A percentile compares a stretch with the other conserved stretches of the same genome.
These are phyloP conservation scores for Xylariaceae sp. DNA, from an alignment of 2,329 filamentous ascomycete species.

Conservation along the genomic window DNA sequence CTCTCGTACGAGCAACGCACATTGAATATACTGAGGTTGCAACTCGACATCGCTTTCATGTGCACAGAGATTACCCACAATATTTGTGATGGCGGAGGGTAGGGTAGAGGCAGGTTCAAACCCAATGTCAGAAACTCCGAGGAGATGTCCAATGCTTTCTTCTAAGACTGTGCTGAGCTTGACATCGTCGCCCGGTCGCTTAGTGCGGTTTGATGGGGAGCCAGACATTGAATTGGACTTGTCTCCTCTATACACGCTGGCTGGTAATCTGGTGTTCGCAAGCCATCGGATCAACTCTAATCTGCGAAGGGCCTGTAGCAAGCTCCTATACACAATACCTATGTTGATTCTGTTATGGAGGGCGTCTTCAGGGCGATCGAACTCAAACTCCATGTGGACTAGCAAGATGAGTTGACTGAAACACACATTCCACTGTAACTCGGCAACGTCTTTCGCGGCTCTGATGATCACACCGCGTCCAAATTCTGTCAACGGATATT, in stretches of 20 bases:
- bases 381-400: constrained; percentile 80
- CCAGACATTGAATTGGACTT: constrained; percentile 34
- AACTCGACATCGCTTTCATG: constrained; percentile 63
- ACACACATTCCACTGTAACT: constrained; percentile 68
- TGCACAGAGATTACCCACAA: constrained; percentile 63
- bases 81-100: constrained; percentile 58
- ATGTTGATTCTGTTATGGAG: constrained; percentile 60
- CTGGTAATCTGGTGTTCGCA: constrained; percentile 52
- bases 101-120: constrained; percentile 34
- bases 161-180: constrained; percentile 57
- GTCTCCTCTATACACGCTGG: constrained; percentile 43
- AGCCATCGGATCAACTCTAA: constrained; percentile 73
- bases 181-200: constrained; percentile 42
- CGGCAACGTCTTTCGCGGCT: constrained; percentile 73
- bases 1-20: constrained; percentile 56
- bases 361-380: constrained; percentile 68
- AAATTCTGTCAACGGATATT: constrained; percentile 62
- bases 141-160: constrained; percentile 58
- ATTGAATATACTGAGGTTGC: constrained; percentile 58
- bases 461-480: constrained; percentile 72
- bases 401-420: constrained; percentile 80
- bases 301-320: constrained; percentile 68
- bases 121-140: constrained; percentile 53
- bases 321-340: constrained; percentile 62
- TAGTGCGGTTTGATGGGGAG: constrained; percentile 30